Evolutionary conservation across 108 stramenopile species (phyloP).

Genomic region (Conticribra guillardii): DNA sequence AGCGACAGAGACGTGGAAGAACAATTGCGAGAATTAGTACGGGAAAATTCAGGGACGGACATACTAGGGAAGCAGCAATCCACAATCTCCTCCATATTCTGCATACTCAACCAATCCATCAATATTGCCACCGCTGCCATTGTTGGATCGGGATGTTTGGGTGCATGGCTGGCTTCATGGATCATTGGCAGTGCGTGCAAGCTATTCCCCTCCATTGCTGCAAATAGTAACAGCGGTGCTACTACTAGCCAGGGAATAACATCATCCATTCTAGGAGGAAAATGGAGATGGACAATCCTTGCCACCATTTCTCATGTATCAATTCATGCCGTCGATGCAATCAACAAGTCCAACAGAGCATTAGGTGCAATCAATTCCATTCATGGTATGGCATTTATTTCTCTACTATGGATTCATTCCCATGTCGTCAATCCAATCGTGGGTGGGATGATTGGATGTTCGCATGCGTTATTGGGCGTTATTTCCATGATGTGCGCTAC

Average conservation of each 20-base stretch:
- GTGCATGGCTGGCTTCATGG: constrained; percentile 22
- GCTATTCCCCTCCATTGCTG: neutral
- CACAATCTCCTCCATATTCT: neutral
- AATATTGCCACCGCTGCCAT: constrained; percentile 13
- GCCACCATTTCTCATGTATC: neutral
- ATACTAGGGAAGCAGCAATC: neutral
- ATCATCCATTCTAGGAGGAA: neutral
- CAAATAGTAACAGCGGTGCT: neutral
- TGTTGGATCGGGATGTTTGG: constrained; percentile 25
- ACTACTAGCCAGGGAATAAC: neutral
- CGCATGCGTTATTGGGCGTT: neutral
- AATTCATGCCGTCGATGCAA: neutral
- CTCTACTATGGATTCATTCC: constrained; percentile 7
- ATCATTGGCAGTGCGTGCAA: constrained; percentile 8
- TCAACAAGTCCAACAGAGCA: constrained; percentile 1
- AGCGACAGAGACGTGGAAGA: no score
- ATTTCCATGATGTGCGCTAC: neutral
- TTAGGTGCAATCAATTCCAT: constrained; percentile 1
- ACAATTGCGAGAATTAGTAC: no score
- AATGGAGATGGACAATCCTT: constrained; percentile 2
- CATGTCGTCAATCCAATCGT: neutral
- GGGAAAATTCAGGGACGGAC: no score
- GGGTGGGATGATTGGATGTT: constrained; percentile 5
- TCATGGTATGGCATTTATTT: neutral
- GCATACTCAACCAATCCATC: constrained; percentile 20